These are phyloP conservation scores for Heterobasidion parviporum DNA, from an alignment of 1,284 basidiomycete genomes.

Conservation along the genomic window DNA sequence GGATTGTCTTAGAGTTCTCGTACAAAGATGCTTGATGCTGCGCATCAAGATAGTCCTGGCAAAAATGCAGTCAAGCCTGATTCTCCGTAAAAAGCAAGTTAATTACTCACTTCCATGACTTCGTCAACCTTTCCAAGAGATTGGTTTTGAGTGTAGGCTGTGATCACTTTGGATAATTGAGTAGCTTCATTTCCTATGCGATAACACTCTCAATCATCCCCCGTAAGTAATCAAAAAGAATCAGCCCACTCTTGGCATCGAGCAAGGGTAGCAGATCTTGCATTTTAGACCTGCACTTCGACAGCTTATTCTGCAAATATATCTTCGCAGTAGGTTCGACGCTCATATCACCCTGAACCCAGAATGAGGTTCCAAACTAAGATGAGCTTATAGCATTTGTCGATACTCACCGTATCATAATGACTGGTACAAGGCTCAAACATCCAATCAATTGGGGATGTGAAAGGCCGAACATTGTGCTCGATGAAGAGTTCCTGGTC, in stretches of 20 bases:
- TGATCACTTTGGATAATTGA: slow-evolving; percentile 40
- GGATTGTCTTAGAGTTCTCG: slow-evolving; percentile 48
- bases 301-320: slow-evolving; percentile 72
- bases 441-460: slow-evolving; percentile 51
- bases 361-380: not conserved
- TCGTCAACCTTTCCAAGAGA: slow-evolving; percentile 56
- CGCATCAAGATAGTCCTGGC: slow-evolving; percentile 57
- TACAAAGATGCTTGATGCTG: slow-evolving; percentile 53
- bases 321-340: slow-evolving; percentile 63
- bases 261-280: slow-evolving; percentile 51
- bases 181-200: slow-evolving; percentile 47
- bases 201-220: not conserved
- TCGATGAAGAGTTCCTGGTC: slow-evolving; percentile 69
- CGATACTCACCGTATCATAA: slow-evolving; percentile 59
- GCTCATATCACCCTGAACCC: slow-evolving; percentile 47
- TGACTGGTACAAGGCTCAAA: slow-evolving; percentile 71
- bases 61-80: not conserved
- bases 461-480: slow-evolving; percentile 61
- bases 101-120: slow-evolving; percentile 48
- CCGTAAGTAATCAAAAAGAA: not conserved
- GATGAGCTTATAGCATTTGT: not conserved
- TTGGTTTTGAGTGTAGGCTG: slow-evolving; percentile 43
- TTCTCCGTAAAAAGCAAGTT: slow-evolving; percentile 2
- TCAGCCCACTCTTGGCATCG: slow-evolving; percentile 48
- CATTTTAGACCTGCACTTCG: slow-evolving; percentile 47